Percentiles rank a stretch among this genome's conserved stretches.
phyloP scores from a whole-genome alignment of 2,329 filamentous ascomycete species.

The Hypomyces perniciosus region DNA sequence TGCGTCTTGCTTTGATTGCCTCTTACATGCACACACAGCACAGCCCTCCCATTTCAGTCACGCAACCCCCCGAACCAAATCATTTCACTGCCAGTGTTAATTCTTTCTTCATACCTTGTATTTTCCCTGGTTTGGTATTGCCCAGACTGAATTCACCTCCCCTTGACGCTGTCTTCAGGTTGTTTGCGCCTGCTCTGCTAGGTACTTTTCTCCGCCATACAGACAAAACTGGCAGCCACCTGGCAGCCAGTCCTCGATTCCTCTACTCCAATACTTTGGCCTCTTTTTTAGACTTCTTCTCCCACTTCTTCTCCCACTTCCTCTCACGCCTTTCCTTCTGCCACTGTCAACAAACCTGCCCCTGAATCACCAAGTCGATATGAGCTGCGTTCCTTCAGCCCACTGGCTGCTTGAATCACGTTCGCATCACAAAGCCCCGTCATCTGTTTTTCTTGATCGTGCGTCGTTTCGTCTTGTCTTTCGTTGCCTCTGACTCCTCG shows the following conservation, averaged over 20 bases:
- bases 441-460: background rate
- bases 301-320: background rate
- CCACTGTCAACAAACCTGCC: background rate
- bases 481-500: background rate
- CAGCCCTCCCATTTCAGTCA: too few species aligned
- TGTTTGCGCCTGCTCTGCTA: slow-evolving; percentile 1
- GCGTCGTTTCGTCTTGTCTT: background rate
- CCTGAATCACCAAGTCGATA: background rate
- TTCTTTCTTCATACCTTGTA: background rate
- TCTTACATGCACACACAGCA: background rate
- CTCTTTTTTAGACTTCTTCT: background rate
- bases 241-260: slow-evolving; percentile 5
- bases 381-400: background rate
- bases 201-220: background rate
- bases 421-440: background rate
- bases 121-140: background rate
- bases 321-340: background rate
- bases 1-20: background rate
- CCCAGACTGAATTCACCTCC: background rate
- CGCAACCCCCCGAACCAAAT: too few species aligned
- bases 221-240: slow-evolving; percentile 10
- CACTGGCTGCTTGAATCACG: background rate
- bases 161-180: background rate
- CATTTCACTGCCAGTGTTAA: background rate
- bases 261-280: background rate